Evolutionary conservation across 108 stramenopile genomes (phyloP), one percentile per base, ranked within the genome.

Genomic region (Thalassiosira profunda): DNA sequence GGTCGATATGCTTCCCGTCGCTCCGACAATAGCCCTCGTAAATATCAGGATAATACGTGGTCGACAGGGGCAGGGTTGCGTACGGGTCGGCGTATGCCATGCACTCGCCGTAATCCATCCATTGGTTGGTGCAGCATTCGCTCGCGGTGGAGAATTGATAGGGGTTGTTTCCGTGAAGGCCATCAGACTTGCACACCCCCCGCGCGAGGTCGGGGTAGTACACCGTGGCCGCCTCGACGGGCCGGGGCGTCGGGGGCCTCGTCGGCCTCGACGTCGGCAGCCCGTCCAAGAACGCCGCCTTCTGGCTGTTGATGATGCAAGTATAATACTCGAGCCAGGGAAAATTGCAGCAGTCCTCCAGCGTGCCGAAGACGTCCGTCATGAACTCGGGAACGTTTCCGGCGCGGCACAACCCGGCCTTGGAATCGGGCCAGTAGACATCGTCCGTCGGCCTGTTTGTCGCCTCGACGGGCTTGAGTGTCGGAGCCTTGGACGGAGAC

Each of bases 101-200:
- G 23, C 71, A 72, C n/a, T 44, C 35, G 18, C 18, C 31, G 21
- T 56, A 72, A 20, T 72, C 61, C 45, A 72, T 58, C 8, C 41
- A 40, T 4, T 18, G 26, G 42, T 69, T 69, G 34, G 24, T 17
- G 49, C 68, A 69, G 44, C 68, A 69, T 25, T 57, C 35, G 21
- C 58, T 1, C 11, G 68, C 57, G 15, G 57, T 58, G 15, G 45
- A 18, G 31, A 69, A 69, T 47, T 44, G 43, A 17, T 58, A 58
- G 12, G 68, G 68, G 30, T 6, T 54, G 11, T 17, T 18, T 6
- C 25, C 70, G 4, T 72, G 61, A 0, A 56, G 45, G 23, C 71
- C 71, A 23, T 72, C 71, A 37, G 33, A 63, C 47, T 72, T 72
- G 52, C 71, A 72, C 25, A 72, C 52, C 15, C 47, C 48, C 11